Evolutionary conservation across 208 protist species (phyloP), one percentile per base, ranked within the genome.

Genomic region (Acanthamoeba royreba): DNA sequence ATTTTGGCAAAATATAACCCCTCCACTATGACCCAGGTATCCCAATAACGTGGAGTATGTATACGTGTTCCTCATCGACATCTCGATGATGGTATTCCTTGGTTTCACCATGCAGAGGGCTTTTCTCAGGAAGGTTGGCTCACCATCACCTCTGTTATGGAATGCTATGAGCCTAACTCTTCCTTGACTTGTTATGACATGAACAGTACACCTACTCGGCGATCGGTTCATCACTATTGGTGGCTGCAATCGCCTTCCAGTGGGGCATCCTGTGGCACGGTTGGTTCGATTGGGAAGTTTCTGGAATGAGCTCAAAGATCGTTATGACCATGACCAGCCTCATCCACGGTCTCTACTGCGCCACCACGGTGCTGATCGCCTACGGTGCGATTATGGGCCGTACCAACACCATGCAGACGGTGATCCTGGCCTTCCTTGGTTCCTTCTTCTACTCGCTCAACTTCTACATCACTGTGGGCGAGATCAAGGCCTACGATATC

Each of bases 321-420:
- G 1, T 28, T 17, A 0, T 86, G 13, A 45, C 46, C 45, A 86
- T 28, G 13, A 45, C 4, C 0, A 38, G n/a, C 8, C 40, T 86
- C 46, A 55, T 86, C 45, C 40, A 86, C n/a, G 77, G 45, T 31
- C n/a, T 55, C 43, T 86, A 86, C 46, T 47, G 45, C 28, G 77
- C 77, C 42, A 55, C 77, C 0, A 58, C 77, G 3, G 77, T 86
- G 42, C 22, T 86, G 77, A 35, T 86, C 31, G 77, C n/a, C 40
- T 53, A 58, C 45, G 77, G 97, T 49, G 97, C 94, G 7, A 22
- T 98, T 5, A 15, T 98, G 4, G 97, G 97, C 28, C 96, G 97
- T 63, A 81, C 83, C 38, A 93, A 89, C 4, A 94, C 96, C 13
- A 2, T 89, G 1, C 97, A 98, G 93, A 43, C 97, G 25, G 42